Percentiles rank a stretch among this genome's conserved stretches.
Evolutionary conservation across 208 protist genomes (phyloP).

Genomic region (Vickermania spadyakhi): DNA sequence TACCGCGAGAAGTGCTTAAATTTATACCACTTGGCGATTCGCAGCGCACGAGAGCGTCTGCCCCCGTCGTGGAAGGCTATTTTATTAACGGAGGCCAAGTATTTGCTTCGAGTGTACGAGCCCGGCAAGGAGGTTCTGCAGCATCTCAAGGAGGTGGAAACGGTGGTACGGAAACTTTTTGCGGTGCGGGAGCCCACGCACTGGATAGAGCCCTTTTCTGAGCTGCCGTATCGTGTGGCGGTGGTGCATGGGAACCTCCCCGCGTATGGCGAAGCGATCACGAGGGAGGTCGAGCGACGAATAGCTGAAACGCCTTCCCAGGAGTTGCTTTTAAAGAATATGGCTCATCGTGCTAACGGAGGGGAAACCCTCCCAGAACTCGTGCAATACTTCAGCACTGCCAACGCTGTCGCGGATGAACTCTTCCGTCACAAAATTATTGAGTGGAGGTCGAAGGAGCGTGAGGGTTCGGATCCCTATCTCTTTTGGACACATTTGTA

Average conservation of each 20-base stretch:
- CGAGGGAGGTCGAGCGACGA: conserved; percentile 31
- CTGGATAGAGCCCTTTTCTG: conserved; percentile 75
- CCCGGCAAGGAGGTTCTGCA: conserved; percentile 37
- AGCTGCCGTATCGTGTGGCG: conserved; percentile 70
- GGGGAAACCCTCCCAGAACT: conserved; percentile 41
- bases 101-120: conserved; percentile 67
- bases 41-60: conserved; percentile 68
- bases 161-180: conserved; percentile 65
- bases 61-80: conserved; percentile 76
- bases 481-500: conserved; percentile 85
- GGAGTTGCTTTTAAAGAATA: conserved; percentile 50
- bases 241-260: conserved; percentile 67
- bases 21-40: conserved; percentile 72
- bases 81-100: conserved; percentile 77
- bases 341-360: conserved; percentile 57
- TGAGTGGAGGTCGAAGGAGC: conserved; percentile 58
- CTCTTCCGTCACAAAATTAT: conserved; percentile 69
- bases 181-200: conserved; percentile 55
- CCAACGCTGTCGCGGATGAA: conserved; percentile 56
- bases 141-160: conserved; percentile 62
- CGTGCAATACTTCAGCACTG: conserved; percentile 44
- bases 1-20: conserved; percentile 76
- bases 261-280: conserved; percentile 72
- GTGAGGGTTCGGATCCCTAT: conserved; percentile 67
- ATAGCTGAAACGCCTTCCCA: conserved; percentile 41